Evolutionary conservation across 495 filamentous ascomycete species (phyloP), one percentile per base, ranked within the genome.

Genomic region (Penicillium soppii): DNA sequence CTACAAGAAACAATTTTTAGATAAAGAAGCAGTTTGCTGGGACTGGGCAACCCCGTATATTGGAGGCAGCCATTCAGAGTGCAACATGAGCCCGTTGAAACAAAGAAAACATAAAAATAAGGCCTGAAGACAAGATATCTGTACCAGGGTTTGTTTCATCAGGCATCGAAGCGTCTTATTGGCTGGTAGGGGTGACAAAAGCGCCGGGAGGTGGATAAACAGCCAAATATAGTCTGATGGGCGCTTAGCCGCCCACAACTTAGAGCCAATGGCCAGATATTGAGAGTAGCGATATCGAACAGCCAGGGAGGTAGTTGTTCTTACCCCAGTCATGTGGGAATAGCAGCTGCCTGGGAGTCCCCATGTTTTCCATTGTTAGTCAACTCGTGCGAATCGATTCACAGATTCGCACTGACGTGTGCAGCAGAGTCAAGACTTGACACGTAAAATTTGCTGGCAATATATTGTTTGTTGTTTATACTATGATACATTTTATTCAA

Each of bases 201-300:
- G 43, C 41, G 44, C 49, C 38, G 30, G 37, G n/a, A n/a, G 20
- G 48, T 43, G 39, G 39, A 25, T n/a, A 43, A 43, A 12, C 22
- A 17, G 38, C 52, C 61, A 64, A 61, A 59, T 58, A 46, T 62
- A 62, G 61, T 32, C 27, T 30, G 3, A 17, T 50, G 50, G 48
- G 62, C 62, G 62, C 56, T 63, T 63, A 65, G 51, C 49, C 39
- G 45, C 41, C 56, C 56, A 37, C 19, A 23, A 26, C 35, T 37
- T 9, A 29, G 1, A 56, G 41, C 62, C 62, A 65, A 65, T 61
- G 39, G 37, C 27, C 19, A 4, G 16, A 17, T n/a, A 16, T 5
- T 26, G 9, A 15, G 12, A 15, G 16, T 5, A 16, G 7, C n/a
- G 22, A 17, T 13, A 43, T 64, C 58, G 36, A 57, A 59, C 56